Base-by-base conservation (phyloP, 73 alveolate species). In the Paramecium caudatum region DNA sequence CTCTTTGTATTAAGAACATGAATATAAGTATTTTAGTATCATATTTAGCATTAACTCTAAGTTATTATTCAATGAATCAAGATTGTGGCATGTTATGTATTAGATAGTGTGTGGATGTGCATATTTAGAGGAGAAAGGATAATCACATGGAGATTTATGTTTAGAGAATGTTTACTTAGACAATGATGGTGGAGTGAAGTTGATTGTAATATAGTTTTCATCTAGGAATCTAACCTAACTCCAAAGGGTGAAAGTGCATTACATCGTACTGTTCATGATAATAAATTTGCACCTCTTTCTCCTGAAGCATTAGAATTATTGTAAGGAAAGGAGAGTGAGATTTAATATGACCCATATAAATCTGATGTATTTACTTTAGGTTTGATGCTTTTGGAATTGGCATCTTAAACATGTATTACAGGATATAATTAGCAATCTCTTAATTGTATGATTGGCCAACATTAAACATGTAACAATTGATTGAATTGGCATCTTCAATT, bases 121-220 rank as follows among this genome's bases (percentile, higher is more conserved):
- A 5, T 63, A 12, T 63, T 15, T 63, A 25, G 46, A 63, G n/a
- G 46, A 30, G 36, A 9, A 63, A 63, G 82, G 82, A 4, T 15
- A 63, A 30, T 63, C 25, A 12, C 82, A 63, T 63, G 82, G 82
- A 63, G 82, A 63, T 63, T 30, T 63, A 4, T 30, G 4, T 8
- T 15, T 33, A 10, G 34, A 63, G 12, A 27, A 63, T 30, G 32
- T 63, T 8, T 63, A 30, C n/a, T 12, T 63, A n/a, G 82, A 63
- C 33, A 13, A 30, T 10, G 82, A 63, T 9, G 82, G 82, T 12
- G 25, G 49, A 12, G 27, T 63, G 25, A 63, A 63, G 23, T 32
- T 63, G 32, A 63, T 63, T 9, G 82, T 63, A 63, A 13, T 63
- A 23, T 10, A 7, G 13, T 30, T 8, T 30, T 23, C 6, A 33